Evolutionary conservation across 495 filamentous ascomycete genomes (phyloP), one percentile per base, ranked within the genome.

Genomic region (Penicillium alfredii): DNA sequence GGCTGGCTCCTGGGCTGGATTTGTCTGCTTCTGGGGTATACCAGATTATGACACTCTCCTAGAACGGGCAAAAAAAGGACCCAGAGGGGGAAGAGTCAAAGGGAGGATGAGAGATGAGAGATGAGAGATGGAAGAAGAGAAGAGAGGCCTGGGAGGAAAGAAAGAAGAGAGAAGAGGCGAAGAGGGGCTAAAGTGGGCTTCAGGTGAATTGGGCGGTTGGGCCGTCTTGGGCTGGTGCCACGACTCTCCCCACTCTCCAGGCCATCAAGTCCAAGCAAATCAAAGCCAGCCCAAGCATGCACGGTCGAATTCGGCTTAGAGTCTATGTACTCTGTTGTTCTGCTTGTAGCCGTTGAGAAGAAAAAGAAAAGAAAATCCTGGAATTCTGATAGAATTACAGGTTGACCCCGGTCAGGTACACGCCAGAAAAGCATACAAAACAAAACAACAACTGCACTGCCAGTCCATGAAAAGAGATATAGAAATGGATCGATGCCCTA

Each of bases 171-270:
- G 35, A 45, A 38, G 47, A 45, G 45, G 42, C 34, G 38, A 46
- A 48, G 29, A 28, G 20, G 31, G 28, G 6, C 34, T 47, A 43
- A 49, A 54, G 49, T 61, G 55, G 49, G 25, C 44, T 29, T 30
- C 24, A 38, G 21, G 44, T 40, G 25, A 19, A 50, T 51, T 49
- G 53, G 58, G 57, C 47, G 55, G 60, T 68, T 65, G 63, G 63
- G 63, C 63, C 53, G 59, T 60, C 35, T 63, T 63, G 56, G 49
- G 60, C 60, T 67, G 63, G 61, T 67, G 63, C 63, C 64, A 67
- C 63, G 63, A 67, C 58, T 52, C 48, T 54, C 58, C 51, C 54
- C 58, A 57, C 44, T 49, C 28, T 31, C 40, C 41, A 38, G 23
- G 23, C 23, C 23, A n/a, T n/a, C n/a, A n/a, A n/a, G n/a, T n/a